A percentile compares a stretch with the other conserved stretches of the same genome.
Conservation (phyloP, 2,329 filamentous ascomycete species). For the Colletotrichum musicola region DNA sequence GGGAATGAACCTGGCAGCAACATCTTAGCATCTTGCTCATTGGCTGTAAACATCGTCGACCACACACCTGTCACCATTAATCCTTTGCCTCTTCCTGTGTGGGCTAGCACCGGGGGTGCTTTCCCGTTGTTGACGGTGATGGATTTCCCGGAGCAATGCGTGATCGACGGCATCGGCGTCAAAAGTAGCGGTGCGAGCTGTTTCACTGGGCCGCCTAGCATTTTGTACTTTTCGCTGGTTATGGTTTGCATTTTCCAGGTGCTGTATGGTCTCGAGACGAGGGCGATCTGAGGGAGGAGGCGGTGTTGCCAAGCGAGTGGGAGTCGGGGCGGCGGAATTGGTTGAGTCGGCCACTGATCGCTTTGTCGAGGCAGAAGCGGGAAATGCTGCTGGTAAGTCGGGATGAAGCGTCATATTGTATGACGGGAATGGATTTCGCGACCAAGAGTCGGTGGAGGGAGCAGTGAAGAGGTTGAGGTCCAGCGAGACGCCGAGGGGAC, state of each 20-base stretch:
- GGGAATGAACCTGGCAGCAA: constrained; percentile 83
- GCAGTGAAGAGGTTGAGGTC: constrained; percentile 15
- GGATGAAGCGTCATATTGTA: constrained; percentile 51
- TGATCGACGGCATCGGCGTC: constrained; percentile 64
- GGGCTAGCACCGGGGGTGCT: constrained; percentile 67
- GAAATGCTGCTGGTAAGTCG: constrained; percentile 43
- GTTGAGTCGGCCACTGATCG: constrained; percentile 49
- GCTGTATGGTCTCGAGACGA: constrained; percentile 56
- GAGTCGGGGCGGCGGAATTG: constrained; percentile 49
- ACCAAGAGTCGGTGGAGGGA: constrained; percentile 40
- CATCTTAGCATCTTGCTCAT: neutral
- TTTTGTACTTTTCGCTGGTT: constrained; percentile 51
- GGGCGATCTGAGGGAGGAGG: constrained; percentile 59
- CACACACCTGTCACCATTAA: constrained; percentile 72
- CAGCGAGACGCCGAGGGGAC: constrained; percentile 26
- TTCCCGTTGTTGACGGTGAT: constrained; percentile 63
- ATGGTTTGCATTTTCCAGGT: constrained; percentile 51
- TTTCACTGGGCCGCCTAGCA: constrained; percentile 51
- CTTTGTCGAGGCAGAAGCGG: constrained; percentile 46
- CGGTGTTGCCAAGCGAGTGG: constrained; percentile 58
- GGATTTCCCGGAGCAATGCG: constrained; percentile 65
- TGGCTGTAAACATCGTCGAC: neutral
- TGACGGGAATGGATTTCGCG: constrained; percentile 32
- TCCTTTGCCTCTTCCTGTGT: constrained; percentile 69
- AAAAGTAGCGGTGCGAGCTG: constrained; percentile 52